Evolutionary conservation across 768 basidiomycete species (phyloP).

Genomic region (Boletus rubescentipes): DNA sequence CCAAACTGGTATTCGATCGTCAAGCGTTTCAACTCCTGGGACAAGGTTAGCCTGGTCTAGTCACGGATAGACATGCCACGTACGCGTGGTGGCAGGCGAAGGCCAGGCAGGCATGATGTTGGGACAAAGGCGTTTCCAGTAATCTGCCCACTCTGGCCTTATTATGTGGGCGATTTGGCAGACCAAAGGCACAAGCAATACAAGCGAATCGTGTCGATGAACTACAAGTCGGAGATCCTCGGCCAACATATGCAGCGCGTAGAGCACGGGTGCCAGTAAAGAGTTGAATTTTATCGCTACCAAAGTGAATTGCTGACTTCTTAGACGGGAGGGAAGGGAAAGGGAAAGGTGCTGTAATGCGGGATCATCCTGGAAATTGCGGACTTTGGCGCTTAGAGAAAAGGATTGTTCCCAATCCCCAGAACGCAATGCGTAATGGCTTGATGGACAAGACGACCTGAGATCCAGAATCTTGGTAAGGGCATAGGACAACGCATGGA

Average conservation of each 20-base stretch:
- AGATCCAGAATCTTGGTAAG: constrained; percentile 49
- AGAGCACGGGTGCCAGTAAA: constrained; percentile 58
- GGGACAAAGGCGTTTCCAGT: constrained; percentile 84
- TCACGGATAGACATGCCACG: not conserved
- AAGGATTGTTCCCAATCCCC: constrained; percentile 50
- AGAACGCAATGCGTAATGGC: constrained; percentile 11
- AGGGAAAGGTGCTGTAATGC: constrained; percentile 47
- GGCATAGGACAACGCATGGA: constrained; percentile 53
- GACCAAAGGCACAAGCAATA: constrained; percentile 58
- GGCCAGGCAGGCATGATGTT: constrained; percentile 62
- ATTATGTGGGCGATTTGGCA: constrained; percentile 61
- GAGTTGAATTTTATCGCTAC: constrained; percentile 37
- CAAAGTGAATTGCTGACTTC: constrained; percentile 28
- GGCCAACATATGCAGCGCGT: constrained; percentile 76
- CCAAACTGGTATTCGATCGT: constrained; percentile 72
- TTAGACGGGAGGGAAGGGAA: constrained; percentile 32
- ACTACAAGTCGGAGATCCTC: constrained; percentile 66
- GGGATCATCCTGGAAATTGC: constrained; percentile 58
- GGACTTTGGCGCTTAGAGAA: constrained; percentile 41
- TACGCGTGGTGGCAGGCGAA: constrained; percentile 37
- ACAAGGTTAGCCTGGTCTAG: constrained; percentile 12
- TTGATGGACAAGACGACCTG: constrained; percentile 26
- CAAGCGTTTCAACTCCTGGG: constrained; percentile 47
- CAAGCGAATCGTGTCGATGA: constrained; percentile 53
- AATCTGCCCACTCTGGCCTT: constrained; percentile 87